These are phyloP conservation scores for Fraxinus floribunda DNA, from an alignment of 305 asterid species.

Conservation along the genomic window DNA sequence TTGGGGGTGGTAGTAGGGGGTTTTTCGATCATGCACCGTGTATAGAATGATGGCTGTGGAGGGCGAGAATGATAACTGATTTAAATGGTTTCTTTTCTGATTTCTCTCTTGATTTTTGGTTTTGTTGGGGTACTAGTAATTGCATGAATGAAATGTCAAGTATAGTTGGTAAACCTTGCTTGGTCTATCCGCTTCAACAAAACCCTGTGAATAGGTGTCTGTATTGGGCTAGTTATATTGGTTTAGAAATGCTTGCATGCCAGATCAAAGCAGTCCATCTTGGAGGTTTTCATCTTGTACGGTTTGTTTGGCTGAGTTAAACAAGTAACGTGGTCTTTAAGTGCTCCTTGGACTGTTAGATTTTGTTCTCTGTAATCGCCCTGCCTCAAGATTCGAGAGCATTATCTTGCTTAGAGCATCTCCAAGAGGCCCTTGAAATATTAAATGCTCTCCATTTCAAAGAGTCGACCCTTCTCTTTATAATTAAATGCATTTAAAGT, in stretches of 20 bases:
- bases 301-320: not conserved
- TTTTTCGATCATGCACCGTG: not conserved
- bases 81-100: not conserved
- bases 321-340: not conserved
- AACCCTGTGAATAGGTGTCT: not conserved
- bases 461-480: not conserved
- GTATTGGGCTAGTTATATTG: not conserved
- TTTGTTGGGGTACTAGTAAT: not conserved
- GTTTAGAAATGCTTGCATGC: not conserved
- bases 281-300: not conserved
- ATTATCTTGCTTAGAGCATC: not conserved
- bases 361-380: not conserved
- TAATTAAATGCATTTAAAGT: no score
- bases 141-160: not conserved
- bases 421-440: no score
- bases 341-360: not conserved
- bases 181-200: not conserved
- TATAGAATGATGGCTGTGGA: not conserved
- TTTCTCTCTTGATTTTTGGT: not conserved
- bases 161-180: not conserved
- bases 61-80: not conserved
- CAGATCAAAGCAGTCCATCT: not conserved
- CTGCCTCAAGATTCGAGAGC: not conserved
- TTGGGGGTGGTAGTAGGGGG: not conserved
- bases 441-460: no score